These are phyloP conservation scores for Corymbia maculata DNA, from an alignment of 345 rosid species.

Conservation along the genomic window DNA sequence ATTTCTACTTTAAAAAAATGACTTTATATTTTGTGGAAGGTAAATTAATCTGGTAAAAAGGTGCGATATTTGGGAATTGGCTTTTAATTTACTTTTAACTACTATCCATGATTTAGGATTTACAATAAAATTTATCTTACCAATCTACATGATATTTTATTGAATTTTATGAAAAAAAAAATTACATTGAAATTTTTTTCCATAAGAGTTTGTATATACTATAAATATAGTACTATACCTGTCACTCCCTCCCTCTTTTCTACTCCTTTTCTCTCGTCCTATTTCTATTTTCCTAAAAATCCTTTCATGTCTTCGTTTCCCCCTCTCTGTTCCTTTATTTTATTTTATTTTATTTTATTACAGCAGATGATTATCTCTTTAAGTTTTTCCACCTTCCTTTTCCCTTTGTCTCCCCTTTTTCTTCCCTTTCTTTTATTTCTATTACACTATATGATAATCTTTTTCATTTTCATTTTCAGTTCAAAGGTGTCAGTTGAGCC, in stretches of 20 bases:
- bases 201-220: neutral
- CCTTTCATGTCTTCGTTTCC: no score
- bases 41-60: neutral
- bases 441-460: no score
- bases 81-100: neutral
- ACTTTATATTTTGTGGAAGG: neutral
- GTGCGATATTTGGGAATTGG: neutral
- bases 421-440: no score
- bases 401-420: no score
- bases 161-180: neutral
- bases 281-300: no score
- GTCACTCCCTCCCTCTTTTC: neutral
- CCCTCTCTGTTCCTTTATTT: no score
- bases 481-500: no score
- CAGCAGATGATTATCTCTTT: no score
- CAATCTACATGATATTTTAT: neutral
- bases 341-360: no score
- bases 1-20: neutral
- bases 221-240: neutral
- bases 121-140: neutral
- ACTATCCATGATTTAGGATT: neutral
- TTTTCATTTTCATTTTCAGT: no score
- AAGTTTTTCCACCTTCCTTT: no score
- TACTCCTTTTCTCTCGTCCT: no score
- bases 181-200: neutral